A percentile compares a stretch with the other conserved stretches of the same genome.
These are phyloP conservation scores for Cyclocybe cylindracea DNA, from an alignment of 768 basidiomycete genomes.

Conservation along the genomic window DNA sequence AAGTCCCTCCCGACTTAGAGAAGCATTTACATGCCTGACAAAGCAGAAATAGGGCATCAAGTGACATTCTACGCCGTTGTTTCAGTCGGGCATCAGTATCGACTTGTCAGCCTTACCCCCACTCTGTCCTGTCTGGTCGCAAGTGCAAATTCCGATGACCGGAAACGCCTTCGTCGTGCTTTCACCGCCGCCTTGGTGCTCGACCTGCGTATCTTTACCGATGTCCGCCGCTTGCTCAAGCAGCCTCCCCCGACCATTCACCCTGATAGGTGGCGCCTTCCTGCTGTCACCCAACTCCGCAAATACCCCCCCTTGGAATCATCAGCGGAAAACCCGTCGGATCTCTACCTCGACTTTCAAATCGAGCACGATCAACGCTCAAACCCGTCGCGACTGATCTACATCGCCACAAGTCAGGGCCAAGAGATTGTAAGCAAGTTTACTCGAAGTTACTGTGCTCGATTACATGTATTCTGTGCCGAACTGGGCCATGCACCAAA, in stretches of 20 bases:
- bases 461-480: constrained; percentile 20
- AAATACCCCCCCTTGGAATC: not conserved
- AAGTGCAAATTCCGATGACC: constrained; percentile 13
- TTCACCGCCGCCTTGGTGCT: constrained; percentile 20
- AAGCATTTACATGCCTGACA: too few relatives aligned
- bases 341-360: constrained; percentile 1
- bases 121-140: constrained; percentile 15
- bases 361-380: not conserved
- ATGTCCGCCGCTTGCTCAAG: not conserved
- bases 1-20: too few relatives aligned
- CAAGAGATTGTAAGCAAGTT: constrained; percentile 18
- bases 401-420: not conserved
- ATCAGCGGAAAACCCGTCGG: not conserved
- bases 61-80: not conserved
- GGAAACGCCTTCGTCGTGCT: constrained; percentile 12
- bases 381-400: constrained; percentile 5
- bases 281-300: constrained; percentile 1
- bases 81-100: constrained; percentile 8
- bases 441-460: constrained; percentile 11
- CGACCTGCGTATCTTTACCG: constrained; percentile 8
- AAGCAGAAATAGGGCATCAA: constrained; percentile 7
- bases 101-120: constrained; percentile 19
- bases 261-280: not conserved
- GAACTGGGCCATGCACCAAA: constrained; percentile 18
- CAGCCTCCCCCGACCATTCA: not conserved